Evolutionary conservation across 192 early-diverging fungal genomes (phyloP).

Genomic region (Umbelopsis isabellina): DNA sequence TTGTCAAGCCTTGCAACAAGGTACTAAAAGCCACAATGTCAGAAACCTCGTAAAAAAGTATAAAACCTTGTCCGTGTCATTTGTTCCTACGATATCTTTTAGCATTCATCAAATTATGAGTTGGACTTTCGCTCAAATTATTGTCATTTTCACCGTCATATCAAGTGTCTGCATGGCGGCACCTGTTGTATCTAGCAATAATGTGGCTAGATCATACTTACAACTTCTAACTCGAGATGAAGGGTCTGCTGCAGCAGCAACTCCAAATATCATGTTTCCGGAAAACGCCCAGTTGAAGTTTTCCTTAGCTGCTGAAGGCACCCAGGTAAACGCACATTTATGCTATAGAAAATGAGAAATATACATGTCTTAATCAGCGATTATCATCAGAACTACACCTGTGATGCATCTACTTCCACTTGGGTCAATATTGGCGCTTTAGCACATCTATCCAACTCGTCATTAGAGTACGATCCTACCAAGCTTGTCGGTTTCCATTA

Average conservation of each 20-base stretch:
- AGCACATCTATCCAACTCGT: constrained; percentile 8
- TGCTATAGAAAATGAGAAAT: not conserved
- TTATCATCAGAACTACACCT: constrained; percentile 10
- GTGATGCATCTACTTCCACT: not conserved
- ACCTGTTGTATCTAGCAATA: too few species aligned
- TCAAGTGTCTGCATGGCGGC: too few species aligned
- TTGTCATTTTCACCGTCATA: too few species aligned
- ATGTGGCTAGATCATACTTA: not conserved
- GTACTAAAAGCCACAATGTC: too few species aligned
- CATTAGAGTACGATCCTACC: constrained; percentile 2
- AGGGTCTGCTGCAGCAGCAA: not conserved
- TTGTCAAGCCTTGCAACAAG: too few species aligned
- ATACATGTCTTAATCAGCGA: not conserved
- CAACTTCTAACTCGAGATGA: constrained; percentile 9
- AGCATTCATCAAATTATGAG: too few species aligned
- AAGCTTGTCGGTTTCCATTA: constrained; percentile 23
- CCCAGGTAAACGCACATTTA: not conserved
- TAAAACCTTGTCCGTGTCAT: too few species aligned
- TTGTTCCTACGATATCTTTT: too few species aligned
- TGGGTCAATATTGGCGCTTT: constrained; percentile 7
- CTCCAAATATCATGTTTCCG: not conserved
- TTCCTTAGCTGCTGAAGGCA: not conserved
- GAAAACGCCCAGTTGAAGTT: not conserved
- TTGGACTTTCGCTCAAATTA: too few species aligned
- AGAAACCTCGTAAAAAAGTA: too few species aligned